Base-by-base conservation (phyloP, 805 yeast genomes). In the Kregervanrija pseudodelftensis region DNA sequence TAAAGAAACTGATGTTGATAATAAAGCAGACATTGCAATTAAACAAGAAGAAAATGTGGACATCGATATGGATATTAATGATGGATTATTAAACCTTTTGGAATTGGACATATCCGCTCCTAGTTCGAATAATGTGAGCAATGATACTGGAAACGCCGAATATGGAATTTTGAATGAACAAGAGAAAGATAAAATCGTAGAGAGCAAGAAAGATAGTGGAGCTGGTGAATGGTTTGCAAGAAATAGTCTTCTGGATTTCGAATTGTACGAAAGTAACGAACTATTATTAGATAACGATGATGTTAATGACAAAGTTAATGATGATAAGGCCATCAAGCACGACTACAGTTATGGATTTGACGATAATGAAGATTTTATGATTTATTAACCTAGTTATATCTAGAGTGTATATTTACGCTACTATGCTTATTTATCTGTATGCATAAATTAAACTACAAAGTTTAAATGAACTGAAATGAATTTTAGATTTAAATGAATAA, bases 311-410 rank as follows among this genome's bases (percentile, higher is more conserved):
- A 31, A 30, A 14, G 37, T 33, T 11, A 37, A 40, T 33, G 28
- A 15, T 30, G 37, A 32, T 40, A 40, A 41, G 14, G 39, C 32
- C 30, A 30, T 41, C 33, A 33, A n/a, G 36, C 4, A n/a, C 15
- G 36, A 33, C 13, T 45, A 49, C 33, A 57, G 51, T n/a, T 56
- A 54, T 35, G 52, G 49, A 41, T 53, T 57, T 38, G 58, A 56
- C 17, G 55, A 53, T 40, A 53, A 56, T 49, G 60, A 55, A 45
- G 60, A 56, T 48, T 53, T 57, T 48, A 57, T 56, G 56, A 58
- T 57, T 56, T 55, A 47, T 43, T 56, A 42, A 46, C 33, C 39
- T 40, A 42, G 40, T 37, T 36, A 39, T 35, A 30, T 33, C 28
- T 47, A 36, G 22, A 43, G 41, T 33, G 38, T 40, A 39, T 41